Conservation (phyloP, 352 stramenopile genomes). For the Pythium graminicola region DNA sequence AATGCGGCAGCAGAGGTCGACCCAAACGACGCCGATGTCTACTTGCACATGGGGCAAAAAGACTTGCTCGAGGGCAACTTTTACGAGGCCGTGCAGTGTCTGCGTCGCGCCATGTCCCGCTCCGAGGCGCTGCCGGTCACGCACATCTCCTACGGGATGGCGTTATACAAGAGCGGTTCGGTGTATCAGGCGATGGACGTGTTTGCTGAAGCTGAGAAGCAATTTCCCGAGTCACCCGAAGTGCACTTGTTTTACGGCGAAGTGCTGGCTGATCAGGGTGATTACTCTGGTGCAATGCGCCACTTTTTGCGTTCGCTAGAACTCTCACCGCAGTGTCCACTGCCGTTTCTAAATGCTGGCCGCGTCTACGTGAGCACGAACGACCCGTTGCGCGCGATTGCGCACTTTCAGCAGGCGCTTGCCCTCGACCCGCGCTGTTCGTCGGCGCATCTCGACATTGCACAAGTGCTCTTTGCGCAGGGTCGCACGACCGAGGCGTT, state of each 20-base stretch:
- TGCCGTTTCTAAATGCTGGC: conserved; percentile 80
- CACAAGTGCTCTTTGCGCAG: conserved; percentile 81
- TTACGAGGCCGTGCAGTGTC: conserved; percentile 55
- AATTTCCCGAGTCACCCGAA: conserved; percentile 66
- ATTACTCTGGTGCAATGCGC: conserved; percentile 75
- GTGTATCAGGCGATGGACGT: conserved; percentile 78
- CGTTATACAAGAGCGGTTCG: conserved; percentile 80
- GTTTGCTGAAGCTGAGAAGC: conserved; percentile 57
- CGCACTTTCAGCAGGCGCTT: conserved; percentile 76
- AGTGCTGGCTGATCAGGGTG: conserved; percentile 72
- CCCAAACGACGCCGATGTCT: conserved; percentile 67
- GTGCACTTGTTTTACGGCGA: conserved; percentile 80
- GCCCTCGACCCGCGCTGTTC: conserved; percentile 69
- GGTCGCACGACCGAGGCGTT: conserved; percentile 64
- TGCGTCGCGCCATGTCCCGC: conserved; percentile 66
- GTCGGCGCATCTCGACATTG: conserved; percentile 78
- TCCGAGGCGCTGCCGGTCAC: conserved; percentile 69
- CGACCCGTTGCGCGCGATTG: conserved; percentile 69
- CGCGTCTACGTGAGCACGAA: conserved; percentile 81
- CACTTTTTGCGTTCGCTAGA: conserved; percentile 68
- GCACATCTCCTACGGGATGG: conserved; percentile 80
- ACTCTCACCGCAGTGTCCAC: conserved; percentile 63
- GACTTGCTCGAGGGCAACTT: conserved; percentile 76
- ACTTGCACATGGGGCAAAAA: conserved; percentile 78
- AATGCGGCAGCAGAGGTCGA: conserved; percentile 59